These are phyloP conservation scores for Hypoxylon intermedium DNA, from an alignment of 495 filamentous ascomycete genomes.

Conservation along the genomic window DNA sequence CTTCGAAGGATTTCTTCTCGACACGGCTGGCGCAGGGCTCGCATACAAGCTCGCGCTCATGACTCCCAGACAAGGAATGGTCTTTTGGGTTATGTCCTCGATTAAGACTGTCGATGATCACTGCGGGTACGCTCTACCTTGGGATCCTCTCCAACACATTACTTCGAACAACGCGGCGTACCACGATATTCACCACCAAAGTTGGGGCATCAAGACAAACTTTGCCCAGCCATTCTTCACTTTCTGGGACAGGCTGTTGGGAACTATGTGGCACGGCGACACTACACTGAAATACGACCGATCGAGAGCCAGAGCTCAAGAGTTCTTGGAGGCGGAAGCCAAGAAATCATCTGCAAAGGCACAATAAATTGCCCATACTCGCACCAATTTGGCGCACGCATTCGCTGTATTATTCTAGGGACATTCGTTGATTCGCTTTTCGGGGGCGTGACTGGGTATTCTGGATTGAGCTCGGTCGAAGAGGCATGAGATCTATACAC, in stretches of 20 bases:
- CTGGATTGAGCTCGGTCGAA: conserved; percentile 29
- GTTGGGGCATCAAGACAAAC: conserved; percentile 93
- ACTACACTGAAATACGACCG: conserved; percentile 51
- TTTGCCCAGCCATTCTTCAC: conserved; percentile 85
- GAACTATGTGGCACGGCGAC: conserved; percentile 76
- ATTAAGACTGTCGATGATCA: conserved; percentile 98
- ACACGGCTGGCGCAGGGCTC: conserved; percentile 83
- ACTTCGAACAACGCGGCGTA: conserved; percentile 94
- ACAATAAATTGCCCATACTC: conserved; percentile 22
- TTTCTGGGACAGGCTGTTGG: conserved; percentile 77
- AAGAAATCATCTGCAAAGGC: conserved; percentile 45
- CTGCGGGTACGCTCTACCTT: conserved; percentile 93
- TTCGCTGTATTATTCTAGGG: conserved; percentile 45
- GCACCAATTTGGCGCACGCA: conserved; percentile 30
- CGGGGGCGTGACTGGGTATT: conserved; percentile 27
- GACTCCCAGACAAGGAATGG: conserved; percentile 78
- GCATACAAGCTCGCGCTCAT: conserved; percentile 80
- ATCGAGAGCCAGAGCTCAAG: conserved; percentile 43
- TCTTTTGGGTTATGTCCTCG: conserved; percentile 82
- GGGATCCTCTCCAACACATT: conserved; percentile 89
- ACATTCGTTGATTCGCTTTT: conserved; percentile 28
- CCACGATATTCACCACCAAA: conserved; percentile 98
- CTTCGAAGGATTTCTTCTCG: conserved; percentile 88
- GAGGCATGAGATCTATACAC: conserved; percentile 30
- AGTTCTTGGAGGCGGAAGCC: conserved; percentile 40